phyloP scores from a whole-genome alignment of 225 moss, liverwort and hornwort genomes.

The Neckera pumila region DNA sequence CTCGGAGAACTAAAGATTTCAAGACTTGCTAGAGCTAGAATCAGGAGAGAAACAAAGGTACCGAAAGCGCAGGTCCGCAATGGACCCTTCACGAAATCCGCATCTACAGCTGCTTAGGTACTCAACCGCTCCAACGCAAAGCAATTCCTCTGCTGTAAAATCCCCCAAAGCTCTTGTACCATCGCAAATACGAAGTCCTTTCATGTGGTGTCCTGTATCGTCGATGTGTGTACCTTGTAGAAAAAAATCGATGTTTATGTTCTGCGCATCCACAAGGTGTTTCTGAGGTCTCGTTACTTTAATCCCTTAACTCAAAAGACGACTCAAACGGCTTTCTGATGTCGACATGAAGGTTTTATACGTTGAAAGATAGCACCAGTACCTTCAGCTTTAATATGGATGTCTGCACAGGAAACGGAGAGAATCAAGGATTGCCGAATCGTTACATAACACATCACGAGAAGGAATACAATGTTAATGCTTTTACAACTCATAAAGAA shows the following conservation, averaged over 20 bases:
- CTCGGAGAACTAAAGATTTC: not conserved
- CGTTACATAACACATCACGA: not conserved
- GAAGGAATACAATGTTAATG: not conserved
- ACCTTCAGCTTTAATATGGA: constrained; percentile 46
- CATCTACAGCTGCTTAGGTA: constrained; percentile 25
- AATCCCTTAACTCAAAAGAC: not conserved
- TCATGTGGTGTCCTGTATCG: constrained; percentile 9
- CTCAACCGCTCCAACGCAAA: constrained; percentile 41
- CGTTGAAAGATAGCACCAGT: constrained; percentile 5
- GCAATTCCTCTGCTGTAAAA: constrained; percentile 17
- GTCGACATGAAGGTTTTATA: not conserved
- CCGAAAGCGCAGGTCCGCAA: constrained; percentile 36
- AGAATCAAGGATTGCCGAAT: constrained; percentile 3
- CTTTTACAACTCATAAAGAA: not conserved
- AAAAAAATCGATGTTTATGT: constrained; percentile 13
- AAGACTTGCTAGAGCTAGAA: not conserved
- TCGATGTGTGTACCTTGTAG: constrained; percentile 9
- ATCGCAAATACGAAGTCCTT: constrained; percentile 31
- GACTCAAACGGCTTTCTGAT: not conserved
- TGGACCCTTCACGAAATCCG: constrained; percentile 34
- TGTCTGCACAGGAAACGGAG: constrained; percentile 26
- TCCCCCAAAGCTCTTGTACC: not conserved
- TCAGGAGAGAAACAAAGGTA: not conserved
- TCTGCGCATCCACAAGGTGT: constrained; percentile 16
- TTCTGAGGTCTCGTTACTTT: not conserved